phyloP scores from a whole-genome alignment of 75 land plant genomes.

The Ceratopteris richardii region DNA sequence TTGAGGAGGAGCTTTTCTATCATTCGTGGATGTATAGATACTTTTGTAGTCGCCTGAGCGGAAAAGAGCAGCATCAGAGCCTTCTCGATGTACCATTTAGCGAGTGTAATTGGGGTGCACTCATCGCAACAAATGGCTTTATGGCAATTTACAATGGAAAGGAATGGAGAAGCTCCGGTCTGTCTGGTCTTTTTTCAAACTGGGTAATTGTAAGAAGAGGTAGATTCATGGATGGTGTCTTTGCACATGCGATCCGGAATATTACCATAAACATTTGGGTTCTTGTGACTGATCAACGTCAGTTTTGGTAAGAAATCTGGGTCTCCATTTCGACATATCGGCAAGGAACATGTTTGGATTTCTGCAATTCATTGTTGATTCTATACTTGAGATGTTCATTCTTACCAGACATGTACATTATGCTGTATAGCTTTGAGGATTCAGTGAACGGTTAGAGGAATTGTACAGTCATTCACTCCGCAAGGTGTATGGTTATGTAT shows the following conservation, averaged over 20 bases:
- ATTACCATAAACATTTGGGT: slow-evolving; percentile 26
- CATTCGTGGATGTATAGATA: slow-evolving; percentile 27
- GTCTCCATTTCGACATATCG: no score
- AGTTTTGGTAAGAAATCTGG: slow-evolving; percentile 27
- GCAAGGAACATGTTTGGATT: no score
- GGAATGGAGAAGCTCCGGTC: slow-evolving; percentile 24
- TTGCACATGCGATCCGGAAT: slow-evolving; percentile 18
- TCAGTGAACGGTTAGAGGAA: no score
- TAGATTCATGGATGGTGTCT: slow-evolving; percentile 18
- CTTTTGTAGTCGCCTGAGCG: slow-evolving; percentile 1
- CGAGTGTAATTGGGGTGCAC: slow-evolving; percentile 24
- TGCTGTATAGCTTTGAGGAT: no score
- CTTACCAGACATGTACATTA: no score
- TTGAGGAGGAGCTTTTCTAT: slow-evolving; percentile 29
- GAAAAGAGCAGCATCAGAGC: background rate
- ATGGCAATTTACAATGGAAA: slow-evolving; percentile 20
- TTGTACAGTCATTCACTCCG: no score
- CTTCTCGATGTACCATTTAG: slow-evolving; percentile 10
- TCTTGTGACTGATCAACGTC: slow-evolving; percentile 19
- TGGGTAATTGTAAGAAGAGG: slow-evolving; percentile 24
- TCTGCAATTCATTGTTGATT: no score
- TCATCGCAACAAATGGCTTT: slow-evolving; percentile 13
- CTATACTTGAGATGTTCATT: no score
- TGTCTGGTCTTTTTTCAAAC: slow-evolving; percentile 18
- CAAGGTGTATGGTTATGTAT: no score